Conservation (phyloP, 768 basidiomycete genomes). For the Tylopilus felleus region DNA sequence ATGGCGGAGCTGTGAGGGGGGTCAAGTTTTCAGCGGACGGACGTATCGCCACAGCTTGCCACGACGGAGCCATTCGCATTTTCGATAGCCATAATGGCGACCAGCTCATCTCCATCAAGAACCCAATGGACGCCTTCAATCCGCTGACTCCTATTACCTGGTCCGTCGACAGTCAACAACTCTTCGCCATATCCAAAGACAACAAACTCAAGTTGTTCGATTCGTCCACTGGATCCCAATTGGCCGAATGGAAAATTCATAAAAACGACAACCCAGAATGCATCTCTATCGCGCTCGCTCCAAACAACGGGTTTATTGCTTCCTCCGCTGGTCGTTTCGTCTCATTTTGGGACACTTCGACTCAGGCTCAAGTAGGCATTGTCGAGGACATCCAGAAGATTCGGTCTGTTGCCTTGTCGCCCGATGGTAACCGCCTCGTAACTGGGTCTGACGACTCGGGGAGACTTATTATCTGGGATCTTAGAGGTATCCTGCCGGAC, state of each 20-base stretch:
- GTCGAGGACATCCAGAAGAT: background rate
- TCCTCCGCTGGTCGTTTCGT: background rate
- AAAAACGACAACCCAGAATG: no score
- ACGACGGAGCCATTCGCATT: background rate
- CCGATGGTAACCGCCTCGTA: background rate
- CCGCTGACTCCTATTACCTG: background rate
- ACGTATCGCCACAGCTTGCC: background rate
- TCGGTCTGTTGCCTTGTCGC: background rate
- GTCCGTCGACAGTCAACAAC: background rate
- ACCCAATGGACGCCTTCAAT: background rate
- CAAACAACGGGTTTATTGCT: background rate
- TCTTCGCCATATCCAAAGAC: background rate
- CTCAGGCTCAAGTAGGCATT: background rate
- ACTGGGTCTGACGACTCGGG: background rate
- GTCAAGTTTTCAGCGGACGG: constrained; percentile 1
- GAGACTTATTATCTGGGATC: no score
- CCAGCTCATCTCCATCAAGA: background rate
- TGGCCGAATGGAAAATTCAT: background rate
- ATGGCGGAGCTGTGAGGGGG: background rate
- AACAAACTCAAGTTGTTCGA: background rate
- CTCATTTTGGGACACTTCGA: background rate
- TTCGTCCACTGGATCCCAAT: background rate
- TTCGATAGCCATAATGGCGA: constrained; percentile 1
- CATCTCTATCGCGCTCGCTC: background rate
- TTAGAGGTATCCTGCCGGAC: no score